Evolutionary conservation across 2,329 filamentous ascomycete genomes (phyloP), one percentile per base, ranked within the genome.

Genomic region (Penicillium sp.): DNA sequence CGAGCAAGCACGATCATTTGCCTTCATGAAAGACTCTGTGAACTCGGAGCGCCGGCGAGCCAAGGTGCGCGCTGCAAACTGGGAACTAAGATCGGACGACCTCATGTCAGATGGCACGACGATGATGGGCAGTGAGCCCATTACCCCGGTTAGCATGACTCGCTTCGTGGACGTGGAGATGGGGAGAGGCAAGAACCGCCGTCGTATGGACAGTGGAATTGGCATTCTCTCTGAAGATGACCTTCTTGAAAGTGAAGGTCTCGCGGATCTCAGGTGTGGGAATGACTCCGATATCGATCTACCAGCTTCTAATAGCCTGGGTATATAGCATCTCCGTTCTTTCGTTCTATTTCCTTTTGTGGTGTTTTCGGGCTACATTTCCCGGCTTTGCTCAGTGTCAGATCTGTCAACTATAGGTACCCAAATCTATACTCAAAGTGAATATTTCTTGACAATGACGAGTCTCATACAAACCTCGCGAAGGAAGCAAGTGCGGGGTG

Each of bases 121-220:
- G 14, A 62, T 67, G 50, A 64, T 67, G 54, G 74, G 69, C 31
- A 78, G 73, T 53, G 75, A 76, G 28, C 76, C 79, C 3, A 75
- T 81, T 38, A 81, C 79, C 1, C 79, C 79, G 2, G 71, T 76
- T 34, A 77, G 73, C 56, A 71, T 73, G 58, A 74, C 73, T 4
- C 71, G 78, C 15, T 81, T 78, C 63, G 74, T 75, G 25, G 76
- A 81, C 63, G 71, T 78, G n/a, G 75, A 77, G 59, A 63, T 75
- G 55, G 75, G 73, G 4, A 70, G 75, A 55, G 78, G 73, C 41
- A 78, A 74, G 62, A 69, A 73, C 48, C 71, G 73, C 37, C 71
- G 67, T 49, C 75, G 68, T 28, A 69, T 78, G 31, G 75, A 81
- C 57, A 79, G 75, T 63, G 77, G 75, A 0, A 73, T 81, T 67